Evolutionary conservation across 352 stramenopile genomes (phyloP), one percentile per base, ranked within the genome.

Genomic region (Phytophthora crassamura): DNA sequence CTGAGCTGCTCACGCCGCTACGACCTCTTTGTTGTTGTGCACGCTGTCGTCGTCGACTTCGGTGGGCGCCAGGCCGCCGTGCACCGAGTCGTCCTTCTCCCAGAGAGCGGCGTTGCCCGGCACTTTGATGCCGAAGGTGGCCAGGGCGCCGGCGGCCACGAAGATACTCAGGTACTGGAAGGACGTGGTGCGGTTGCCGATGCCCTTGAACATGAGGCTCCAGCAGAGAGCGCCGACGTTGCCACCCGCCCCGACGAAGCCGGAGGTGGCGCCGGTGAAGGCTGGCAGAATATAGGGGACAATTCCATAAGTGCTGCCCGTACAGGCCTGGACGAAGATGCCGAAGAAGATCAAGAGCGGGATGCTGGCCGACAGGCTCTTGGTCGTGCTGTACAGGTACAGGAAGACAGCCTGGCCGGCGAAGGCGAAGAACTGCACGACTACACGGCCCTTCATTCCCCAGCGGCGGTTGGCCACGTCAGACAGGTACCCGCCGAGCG

Each of bases 361-460:
- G 45, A 98, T 93, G 34, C 91, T 71, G 46, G 64, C 39, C 74
- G 65, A 35, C 32, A 82, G 22, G 59, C 62, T 61, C 69, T 78
- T 69, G 5, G 57, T 72, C 45, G 89, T 78, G 53, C 86, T 86
- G 76, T 97, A 98, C 35, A 97, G 43, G 34, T 97, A 81, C 11
- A 98, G 72, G 34, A 95, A 75, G 30, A 85, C 52, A 35, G 86
- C 90, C 58, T 98, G 87, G 20, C 68, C 63, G 1, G 86, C 36
- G 30, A 98, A 98, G 35, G 75, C 84, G 2, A 92, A 25, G 9
- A 92, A 86, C 39, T 98, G 93, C 16, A 84, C 80, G 10, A 55
- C 50, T 22, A 98, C 74, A 50, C 96, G 91, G 39, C 95, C 95
- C 36, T 80, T 77, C 88, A 98, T 98, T 11, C 78, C 88, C 30